Base-by-base conservation (phyloP, 2,329 filamentous ascomycete species). In the Arthroderma sp. region DNA sequence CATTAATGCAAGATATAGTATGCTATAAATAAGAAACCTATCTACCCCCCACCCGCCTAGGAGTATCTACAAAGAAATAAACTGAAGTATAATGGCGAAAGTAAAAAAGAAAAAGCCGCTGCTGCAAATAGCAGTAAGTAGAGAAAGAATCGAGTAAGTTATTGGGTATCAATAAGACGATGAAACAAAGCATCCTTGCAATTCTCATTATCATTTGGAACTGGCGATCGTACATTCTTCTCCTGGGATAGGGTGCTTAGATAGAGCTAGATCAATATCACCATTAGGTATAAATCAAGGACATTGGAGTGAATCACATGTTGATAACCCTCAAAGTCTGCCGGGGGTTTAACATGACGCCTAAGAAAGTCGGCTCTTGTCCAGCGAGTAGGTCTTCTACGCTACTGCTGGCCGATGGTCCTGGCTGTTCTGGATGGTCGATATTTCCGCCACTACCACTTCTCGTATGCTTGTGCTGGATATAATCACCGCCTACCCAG, bases 341-440 rank as follows among this genome's bases (percentile, higher is more conserved):
- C 65, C 84, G 76, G 21, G 85, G 85, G 60, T 84, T 84, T 70
- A 88, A 69, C 64, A 87, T 71, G 28, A 87, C 83, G 54, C 79
- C 85, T 68, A 86, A 82, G 71, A 88, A 89, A 58, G 79, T 85
- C 59, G 86, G 86, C 67, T 88, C 83, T 60, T 83, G 77, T 0
- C 80, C 81, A 2, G 74, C 76, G 15, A 86, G 65, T 61, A 87
- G 65, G 64, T 85, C 81, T 57, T 83, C 81, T 39, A 71, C 74
- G 58, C 76, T 77, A 60, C 76, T 79, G n/a, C 67, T 71, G 6
- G 70, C 71, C 38, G 74, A 77, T 4, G 53, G 35, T 9, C 54
- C 15, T 57, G 58, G 53, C 59, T 63, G 52, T 61, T 60, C 55
- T 15, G 23, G 11, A 21, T 21, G 33, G 7, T 54, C 51, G 8